phyloP scores from a whole-genome alignment of 202 grass and related monocot genomes.

The Carex arenaria region DNA sequence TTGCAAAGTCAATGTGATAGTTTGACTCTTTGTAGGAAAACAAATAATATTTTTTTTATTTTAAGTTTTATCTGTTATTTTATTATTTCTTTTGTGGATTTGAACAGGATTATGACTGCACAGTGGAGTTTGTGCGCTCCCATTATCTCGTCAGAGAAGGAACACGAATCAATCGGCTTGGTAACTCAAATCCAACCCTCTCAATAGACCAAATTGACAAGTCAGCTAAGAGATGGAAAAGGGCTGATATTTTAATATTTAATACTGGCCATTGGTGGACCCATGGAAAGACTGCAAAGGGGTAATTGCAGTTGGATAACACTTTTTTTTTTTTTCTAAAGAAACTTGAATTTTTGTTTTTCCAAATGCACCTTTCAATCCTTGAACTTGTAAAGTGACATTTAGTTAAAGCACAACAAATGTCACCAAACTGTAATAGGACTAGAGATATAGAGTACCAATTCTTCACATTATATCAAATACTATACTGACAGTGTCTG shows the following conservation, averaged over 20 bases:
- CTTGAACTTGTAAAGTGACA: not conserved
- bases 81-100: not conserved
- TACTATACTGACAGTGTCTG: not conserved
- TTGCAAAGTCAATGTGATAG: not conserved
- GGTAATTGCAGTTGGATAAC: constrained; percentile 28
- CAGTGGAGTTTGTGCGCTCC: constrained; percentile 82
- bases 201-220: constrained; percentile 84
- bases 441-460: not conserved
- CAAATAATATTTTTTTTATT: not conserved
- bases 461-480: not conserved
- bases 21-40: not conserved
- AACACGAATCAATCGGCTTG: constrained; percentile 49
- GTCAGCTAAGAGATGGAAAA: constrained; percentile 70
- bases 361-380: not conserved
- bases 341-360: not conserved
- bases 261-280: constrained; percentile 99
- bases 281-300: constrained; percentile 88
- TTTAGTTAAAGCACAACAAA: not conserved
- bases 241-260: constrained; percentile 74
- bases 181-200: constrained; percentile 76
- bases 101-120: constrained; percentile 66
- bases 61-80: not conserved
- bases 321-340: not conserved
- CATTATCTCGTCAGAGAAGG: constrained; percentile 92
- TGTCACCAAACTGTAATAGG: not conserved